Evolutionary conservation across 495 filamentous ascomycete genomes (phyloP).

Genomic region (Xylaria nigripes): DNA sequence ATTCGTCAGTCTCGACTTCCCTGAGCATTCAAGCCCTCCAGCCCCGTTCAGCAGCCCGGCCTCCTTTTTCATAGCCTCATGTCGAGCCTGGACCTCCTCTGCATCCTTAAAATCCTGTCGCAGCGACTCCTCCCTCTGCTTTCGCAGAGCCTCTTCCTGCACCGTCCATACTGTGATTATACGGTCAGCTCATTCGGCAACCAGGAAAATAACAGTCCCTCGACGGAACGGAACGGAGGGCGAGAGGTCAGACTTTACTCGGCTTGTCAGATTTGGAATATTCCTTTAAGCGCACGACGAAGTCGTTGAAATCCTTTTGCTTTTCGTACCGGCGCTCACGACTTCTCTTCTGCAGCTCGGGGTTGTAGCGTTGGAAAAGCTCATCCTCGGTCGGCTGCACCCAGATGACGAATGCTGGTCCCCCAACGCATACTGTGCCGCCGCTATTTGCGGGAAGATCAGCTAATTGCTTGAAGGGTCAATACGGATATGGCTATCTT

Average conservation of each 20-base stretch:
- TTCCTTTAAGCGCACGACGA: conserved; percentile 72
- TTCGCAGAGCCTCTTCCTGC: conserved; percentile 54
- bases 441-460: too few relatives aligned
- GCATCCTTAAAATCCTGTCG: conserved; percentile 43
- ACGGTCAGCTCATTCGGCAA: conserved; percentile 5
- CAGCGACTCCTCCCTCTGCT: conserved; percentile 42
- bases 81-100: conserved; percentile 55
- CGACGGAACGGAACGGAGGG: too few relatives aligned
- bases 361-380: conserved; percentile 84
- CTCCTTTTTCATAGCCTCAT: conserved; percentile 50
- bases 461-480: too few relatives aligned
- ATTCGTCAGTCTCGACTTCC: conserved; percentile 2
- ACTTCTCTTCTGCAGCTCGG: conserved; percentile 78
- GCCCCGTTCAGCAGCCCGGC: conserved; percentile 24
- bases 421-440: too few relatives aligned
- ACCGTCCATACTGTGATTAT: conserved; percentile 56
- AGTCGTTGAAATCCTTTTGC: conserved; percentile 81
- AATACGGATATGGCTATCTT: too few relatives aligned
- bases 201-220: too few relatives aligned
- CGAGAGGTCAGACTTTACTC: too few relatives aligned
- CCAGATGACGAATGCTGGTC: too few relatives aligned
- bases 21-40: conserved; percentile 2
- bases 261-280: conserved; percentile 87
- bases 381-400: conserved; percentile 87
- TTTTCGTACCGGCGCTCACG: conserved; percentile 62